Percentiles rank a stretch among this genome's conserved stretches.
phyloP scores from a whole-genome alignment of 805 yeast species.

The Saccharomycopsis olivae region DNA sequence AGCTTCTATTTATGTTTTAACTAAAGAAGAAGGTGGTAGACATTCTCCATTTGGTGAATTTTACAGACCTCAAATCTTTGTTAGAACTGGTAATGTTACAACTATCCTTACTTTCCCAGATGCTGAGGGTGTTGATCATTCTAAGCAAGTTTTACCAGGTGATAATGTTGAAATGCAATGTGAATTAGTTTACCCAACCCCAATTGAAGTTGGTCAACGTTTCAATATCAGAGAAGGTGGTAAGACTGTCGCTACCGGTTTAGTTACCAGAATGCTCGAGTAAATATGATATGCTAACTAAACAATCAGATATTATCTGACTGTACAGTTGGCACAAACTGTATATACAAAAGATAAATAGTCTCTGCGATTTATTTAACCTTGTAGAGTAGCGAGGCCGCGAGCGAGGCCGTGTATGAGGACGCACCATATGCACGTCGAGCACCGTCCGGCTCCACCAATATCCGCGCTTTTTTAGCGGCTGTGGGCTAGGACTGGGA shows the following conservation, averaged over 20 bases:
- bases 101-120: slow-evolving; percentile 85
- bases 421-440: too few species aligned
- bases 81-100: slow-evolving; percentile 94
- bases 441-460: too few species aligned
- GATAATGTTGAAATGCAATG: slow-evolving; percentile 96
- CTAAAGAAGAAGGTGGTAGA: slow-evolving; percentile 99
- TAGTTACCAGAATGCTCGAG: slow-evolving; percentile 84
- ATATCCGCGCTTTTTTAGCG: too few species aligned
- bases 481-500: too few species aligned
- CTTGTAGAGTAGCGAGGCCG: too few species aligned
- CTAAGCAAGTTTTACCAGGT: slow-evolving; percentile 93
- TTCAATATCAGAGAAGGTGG: slow-evolving; percentile 99
- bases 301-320: neutral
- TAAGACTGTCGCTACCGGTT: slow-evolving; percentile 97
- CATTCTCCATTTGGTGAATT: slow-evolving; percentile 94
- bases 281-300: slow-evolving; percentile 7
- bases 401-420: too few species aligned
- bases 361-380: neutral
- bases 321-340: neutral
- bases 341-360: neutral
- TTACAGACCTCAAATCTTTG: slow-evolving; percentile 96
- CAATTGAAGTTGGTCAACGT: slow-evolving; percentile 93
- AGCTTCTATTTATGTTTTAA: slow-evolving; percentile 79
- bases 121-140: slow-evolving; percentile 64
- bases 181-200: slow-evolving; percentile 81